These are phyloP conservation scores for Aureobasidium sp. DNA, from an alignment of 2,329 filamentous ascomycete genomes.

Conservation along the genomic window DNA sequence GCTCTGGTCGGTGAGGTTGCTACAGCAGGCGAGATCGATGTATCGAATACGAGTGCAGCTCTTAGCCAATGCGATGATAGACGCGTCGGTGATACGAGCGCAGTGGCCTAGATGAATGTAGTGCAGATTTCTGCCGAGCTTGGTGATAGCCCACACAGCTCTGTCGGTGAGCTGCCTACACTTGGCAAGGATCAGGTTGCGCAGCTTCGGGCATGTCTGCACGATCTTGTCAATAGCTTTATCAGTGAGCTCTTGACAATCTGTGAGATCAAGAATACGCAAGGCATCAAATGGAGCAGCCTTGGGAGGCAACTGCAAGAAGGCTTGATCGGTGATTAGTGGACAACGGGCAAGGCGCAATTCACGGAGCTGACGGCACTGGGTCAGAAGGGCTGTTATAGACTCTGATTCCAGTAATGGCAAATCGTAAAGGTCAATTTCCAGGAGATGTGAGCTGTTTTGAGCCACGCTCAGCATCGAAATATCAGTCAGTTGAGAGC, in stretches of 20 bases:
- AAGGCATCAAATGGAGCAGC: constrained; percentile 68
- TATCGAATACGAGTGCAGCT: constrained; percentile 90
- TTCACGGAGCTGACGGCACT: constrained; percentile 78
- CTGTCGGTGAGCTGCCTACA: constrained; percentile 87
- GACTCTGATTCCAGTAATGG: constrained; percentile 71
- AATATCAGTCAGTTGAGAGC: constrained; percentile 70
- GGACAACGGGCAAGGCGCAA: constrained; percentile 82
- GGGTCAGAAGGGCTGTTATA: constrained; percentile 68
- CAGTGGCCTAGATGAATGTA: constrained; percentile 96
- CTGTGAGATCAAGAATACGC: constrained; percentile 87
- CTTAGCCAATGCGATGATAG: constrained; percentile 74
- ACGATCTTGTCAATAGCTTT: constrained; percentile 84
- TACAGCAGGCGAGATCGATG: constrained; percentile 95
- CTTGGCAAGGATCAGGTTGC: constrained; percentile 90
- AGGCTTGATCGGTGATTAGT: constrained; percentile 78
- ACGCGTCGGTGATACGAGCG: constrained; percentile 78
- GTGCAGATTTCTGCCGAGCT: constrained; percentile 89
- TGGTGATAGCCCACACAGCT: constrained; percentile 78
- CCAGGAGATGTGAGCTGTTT: constrained; percentile 85
- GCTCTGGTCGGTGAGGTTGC: constrained; percentile 76
- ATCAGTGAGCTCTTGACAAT: constrained; percentile 75
- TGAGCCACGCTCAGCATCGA: constrained; percentile 78
- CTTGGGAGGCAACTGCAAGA: constrained; percentile 63
- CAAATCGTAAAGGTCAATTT: constrained; percentile 91
- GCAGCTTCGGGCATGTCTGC: constrained; percentile 71